Base-by-base conservation (phyloP, 2,329 filamentous ascomycete genomes). In the Penicillium decumbens region DNA sequence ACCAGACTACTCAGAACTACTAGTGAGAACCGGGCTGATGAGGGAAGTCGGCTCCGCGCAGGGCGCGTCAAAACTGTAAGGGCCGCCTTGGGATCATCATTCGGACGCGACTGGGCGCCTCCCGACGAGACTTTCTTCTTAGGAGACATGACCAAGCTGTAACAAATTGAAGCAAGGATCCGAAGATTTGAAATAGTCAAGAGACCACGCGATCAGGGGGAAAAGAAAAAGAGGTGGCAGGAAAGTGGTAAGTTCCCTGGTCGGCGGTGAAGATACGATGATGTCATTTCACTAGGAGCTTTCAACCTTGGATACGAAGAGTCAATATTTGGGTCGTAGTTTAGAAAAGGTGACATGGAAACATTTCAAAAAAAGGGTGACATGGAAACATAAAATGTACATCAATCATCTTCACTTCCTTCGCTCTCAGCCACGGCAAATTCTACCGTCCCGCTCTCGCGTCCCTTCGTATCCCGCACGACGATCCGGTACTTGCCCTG, bases 401-500 rank as follows among this genome's bases (percentile, higher is more conserved):
- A 30, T 43, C 62, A 63, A 8, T 69, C 55, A 10, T 67, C 59
- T 13, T 70, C 64, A n/a, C 67, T 60, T 9, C 63, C 62, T 48
- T 72, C 63, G 8, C 57, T 59, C 50, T 69, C 65, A 38, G 68
- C 65, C 33, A 77, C 72, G 27, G 72, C 69, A 48, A 80, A 76
- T 44, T 76, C 75, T 35, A 77, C 66, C 6, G 70, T 71, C 7
- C 76, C 75, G 33, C 68, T 72, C 56, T 75, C 69, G 29, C 68
- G 68, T 13, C 78, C 78, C 54, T 71, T 75, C 41, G 63, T 61
- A 61, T 80, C 74, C 48, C 65, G 65, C 53, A 75, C 74, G 37
- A 72, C 69, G 53, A 92, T 79, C 54, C 82, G 79, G 65, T 95
- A 96, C 68, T 85, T 86, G 2, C 90, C 90, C 10, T 88, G 84